Base-by-base conservation (phyloP, 495 filamentous ascomycete genomes). In the Pyrenopolyporus hunteri region DNA sequence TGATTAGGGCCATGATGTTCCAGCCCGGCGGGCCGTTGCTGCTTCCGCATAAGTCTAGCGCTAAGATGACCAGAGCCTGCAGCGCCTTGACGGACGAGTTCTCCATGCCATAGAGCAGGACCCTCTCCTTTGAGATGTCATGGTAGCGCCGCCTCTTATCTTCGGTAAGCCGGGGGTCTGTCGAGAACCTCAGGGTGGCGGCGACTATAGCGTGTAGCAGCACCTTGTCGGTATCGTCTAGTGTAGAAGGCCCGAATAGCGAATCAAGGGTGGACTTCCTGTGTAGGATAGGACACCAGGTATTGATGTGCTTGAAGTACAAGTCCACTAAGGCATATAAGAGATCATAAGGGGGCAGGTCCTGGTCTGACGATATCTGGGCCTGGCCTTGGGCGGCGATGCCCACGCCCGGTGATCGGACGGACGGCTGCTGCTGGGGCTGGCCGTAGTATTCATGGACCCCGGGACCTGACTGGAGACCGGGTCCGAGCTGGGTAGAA, bases 221-320 rank as follows among this genome's bases (percentile, higher is more conserved):
- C 57, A 94, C 89, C 36, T 90, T 83, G 66, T 96, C 91, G 19
- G 85, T 84, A 68, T 93, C 90, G 14, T 92, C 87, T 3, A 92
- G 78, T 10, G 86, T 82, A 0, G 88, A 85, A 4, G 87, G 76
- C 0, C 89, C 89, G 65, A 96, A 96, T n/a, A 96, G 80, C 5
- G 87, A 83, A 64, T 95, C 89, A 6, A 95, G 71, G 0, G 89
- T 92, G 1, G 87, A 85, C 59, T 88, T 84, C 2, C 90, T 85
- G 72, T 96, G 90, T 13, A 96, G 78, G 16, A 96, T 93, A 0
- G 92, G 92, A 74, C 90, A 95, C 87, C 90, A 95, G 0, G 90
- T 89, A 69, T 95, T 93, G 69, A 96, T 85, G 59, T 94, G 89
- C 63, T 93, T 89, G 71, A 96, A 96, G 71, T 93, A 96, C 2